Conservation (phyloP, 148 eudicot genomes). For the Cornus suecica region DNA sequence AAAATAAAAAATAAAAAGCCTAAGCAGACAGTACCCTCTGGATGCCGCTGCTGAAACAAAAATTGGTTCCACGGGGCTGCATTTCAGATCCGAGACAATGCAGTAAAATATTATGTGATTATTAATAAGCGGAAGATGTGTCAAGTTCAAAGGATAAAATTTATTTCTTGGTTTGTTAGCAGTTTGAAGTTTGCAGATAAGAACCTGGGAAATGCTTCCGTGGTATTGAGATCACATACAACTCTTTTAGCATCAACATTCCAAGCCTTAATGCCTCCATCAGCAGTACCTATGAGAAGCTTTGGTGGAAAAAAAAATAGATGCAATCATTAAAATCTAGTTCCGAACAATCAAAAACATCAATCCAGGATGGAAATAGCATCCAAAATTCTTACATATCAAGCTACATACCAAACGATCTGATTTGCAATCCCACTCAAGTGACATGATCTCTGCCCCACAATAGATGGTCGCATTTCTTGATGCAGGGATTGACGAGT, state of each 20-base stretch:
- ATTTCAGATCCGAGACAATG: slow-evolving; percentile 90
- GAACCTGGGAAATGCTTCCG: slow-evolving; percentile 73
- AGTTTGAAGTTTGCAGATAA: slow-evolving; percentile 10
- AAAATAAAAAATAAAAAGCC: background rate
- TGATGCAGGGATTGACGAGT: slow-evolving; percentile 72
- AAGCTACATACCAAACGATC: slow-evolving; percentile 74
- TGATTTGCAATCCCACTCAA: slow-evolving; percentile 97
- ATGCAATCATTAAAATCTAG: slow-evolving; percentile 18
- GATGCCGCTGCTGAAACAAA: slow-evolving; percentile 98
- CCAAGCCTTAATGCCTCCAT: slow-evolving; percentile 99
- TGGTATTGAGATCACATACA: slow-evolving; percentile 88
- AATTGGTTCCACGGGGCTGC: slow-evolving; percentile 98
- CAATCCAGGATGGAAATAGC: slow-evolving; percentile 1
- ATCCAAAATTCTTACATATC: background rate
- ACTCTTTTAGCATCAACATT: slow-evolving; percentile 97
- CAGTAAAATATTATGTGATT: slow-evolving; percentile 22
- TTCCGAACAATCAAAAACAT: slow-evolving; percentile 10
- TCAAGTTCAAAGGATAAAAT: background rate
- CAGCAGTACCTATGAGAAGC: slow-evolving; percentile 98
- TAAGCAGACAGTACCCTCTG: slow-evolving; percentile 48
- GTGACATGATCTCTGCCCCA: slow-evolving; percentile 96
- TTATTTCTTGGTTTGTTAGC: background rate
- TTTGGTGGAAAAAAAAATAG: slow-evolving; percentile 41
- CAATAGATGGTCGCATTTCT: slow-evolving; percentile 96
- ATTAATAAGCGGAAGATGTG: slow-evolving; percentile 18